phyloP scores from a whole-genome alignment of 169 alveolate genomes.

The Babesia bigemina region DNA sequence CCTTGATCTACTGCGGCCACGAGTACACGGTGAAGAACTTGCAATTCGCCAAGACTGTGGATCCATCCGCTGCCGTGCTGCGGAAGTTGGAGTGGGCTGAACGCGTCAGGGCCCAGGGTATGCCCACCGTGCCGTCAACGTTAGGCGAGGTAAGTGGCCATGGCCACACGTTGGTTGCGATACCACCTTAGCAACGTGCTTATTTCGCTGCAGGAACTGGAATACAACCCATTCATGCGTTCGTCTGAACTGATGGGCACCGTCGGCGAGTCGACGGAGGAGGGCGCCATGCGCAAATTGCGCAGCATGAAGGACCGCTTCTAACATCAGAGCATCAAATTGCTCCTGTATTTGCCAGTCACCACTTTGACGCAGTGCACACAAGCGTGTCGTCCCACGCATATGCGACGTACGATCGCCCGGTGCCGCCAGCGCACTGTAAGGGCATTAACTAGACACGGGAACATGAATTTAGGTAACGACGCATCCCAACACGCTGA shows the following conservation, averaged over 20 bases:
- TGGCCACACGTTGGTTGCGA: neutral
- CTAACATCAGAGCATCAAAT: neutral
- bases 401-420: too few species aligned
- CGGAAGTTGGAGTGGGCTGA: conserved; percentile 56
- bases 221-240: conserved; percentile 68
- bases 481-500: too few species aligned
- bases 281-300: conserved; percentile 52
- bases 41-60: conserved; percentile 64
- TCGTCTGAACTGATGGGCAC: conserved; percentile 20
- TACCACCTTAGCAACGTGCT: too few species aligned
- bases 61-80: conserved; percentile 21
- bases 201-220: conserved; percentile 27
- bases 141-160: conserved; percentile 34
- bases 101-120: conserved; percentile 19
- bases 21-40: conserved; percentile 89
- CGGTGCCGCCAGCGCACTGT: too few species aligned
- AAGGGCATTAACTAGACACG: too few species aligned
- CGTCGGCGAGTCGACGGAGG: conserved; percentile 43
- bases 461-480: too few species aligned
- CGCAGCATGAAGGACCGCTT: conserved; percentile 58
- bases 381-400: too few species aligned
- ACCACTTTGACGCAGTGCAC: too few species aligned
- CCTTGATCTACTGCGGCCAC: conserved; percentile 93
- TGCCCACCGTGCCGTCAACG: conserved; percentile 74
- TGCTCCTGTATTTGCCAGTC: too few species aligned